Evolutionary conservation across 306 rosid genomes (phyloP), one percentile per base, ranked within the genome.

Genomic region (Canavalia ensiformis): DNA sequence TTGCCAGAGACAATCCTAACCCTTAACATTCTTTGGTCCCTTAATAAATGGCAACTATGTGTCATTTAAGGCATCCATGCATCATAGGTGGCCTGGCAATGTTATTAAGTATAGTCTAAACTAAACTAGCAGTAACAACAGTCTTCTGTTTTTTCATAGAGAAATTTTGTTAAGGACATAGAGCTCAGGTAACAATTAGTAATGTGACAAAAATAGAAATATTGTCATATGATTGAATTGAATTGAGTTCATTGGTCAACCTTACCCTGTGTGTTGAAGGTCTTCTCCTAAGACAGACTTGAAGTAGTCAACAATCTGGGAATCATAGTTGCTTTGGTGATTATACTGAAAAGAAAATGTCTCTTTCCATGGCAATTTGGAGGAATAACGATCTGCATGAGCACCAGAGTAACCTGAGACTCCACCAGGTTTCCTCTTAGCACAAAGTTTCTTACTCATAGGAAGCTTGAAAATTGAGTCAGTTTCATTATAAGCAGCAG

Each of bases 301-400:
- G 80, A 90, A 90, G 81, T 87, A 88, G 68, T 90, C 83, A 81
- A 85, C 87, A 74, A 90, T 79, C 4, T 83, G 73, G 6, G 85
- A 74, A 2, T 85, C 8, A 28, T 84, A 79, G 13, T 7, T 28
- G 54, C 42, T 42, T 59, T 58, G 66, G 47, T 70, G 79, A 31
- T 54, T 42, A 59, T 85, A 80, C 0, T 33, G 59, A 59, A 92
- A 89, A 62, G 95, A 88, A 30, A 90, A 92, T 0, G 91, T 92
- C 78, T 91, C 97, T 56, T 91, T 91, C 97, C 97, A 91, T 6
- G 94, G 97, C 82, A 91, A 64, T 60, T 90, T 91, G 1, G 94
- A 83, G 0, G 89, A 74, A 13, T 66, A 91, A 0, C 97, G 88
- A 62, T 91, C 90, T 2, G 97, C 90, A 84, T 91, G 97, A 56